Evolutionary conservation across 2,329 filamentous ascomycete genomes (phyloP), one percentile per base, ranked within the genome.

Genomic region (Colletotrichum plurivorum): DNA sequence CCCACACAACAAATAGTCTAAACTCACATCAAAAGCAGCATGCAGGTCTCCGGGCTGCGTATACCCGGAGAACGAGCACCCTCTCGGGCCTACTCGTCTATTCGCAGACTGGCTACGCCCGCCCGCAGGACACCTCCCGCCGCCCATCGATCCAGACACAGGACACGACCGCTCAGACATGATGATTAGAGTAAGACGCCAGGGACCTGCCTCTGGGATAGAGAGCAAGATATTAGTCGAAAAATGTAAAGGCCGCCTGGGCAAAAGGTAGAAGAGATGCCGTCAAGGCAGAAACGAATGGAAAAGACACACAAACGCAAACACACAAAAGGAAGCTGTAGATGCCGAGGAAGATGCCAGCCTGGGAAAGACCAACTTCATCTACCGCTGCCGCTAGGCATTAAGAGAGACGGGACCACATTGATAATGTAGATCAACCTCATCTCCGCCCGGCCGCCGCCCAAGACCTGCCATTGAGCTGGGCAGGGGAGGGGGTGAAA

Each of bases 11-110:
- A 36, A 3, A 4, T 16, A 2, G 4, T 1, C 16, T 15, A 2
- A 1, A 73, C 78, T 73, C 67, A 81, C 80, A 74, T 80, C 77
- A 65, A 82, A 84, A 9, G 75, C 77, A 25, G 76, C 73, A 63
- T 76, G 74, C 12, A 77, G 62, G 54, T 78, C 77, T 31, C 76
- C 75, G 27, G 67, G 72, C 36, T 77, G 77, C 16, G 75, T 69
- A 55, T 76, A 78, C 16, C 75, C 76, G 9, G 76, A 75, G 61
- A 79, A 79, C 25, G 77, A 76, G 68, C 78, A 79, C 45, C 77
- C 78, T 63, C 77, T 68, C 3, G 77, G 77, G 8, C 78, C 77
- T 31, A 67, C 59, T 15, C 74, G 70, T 48, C 58, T 57, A 43
- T 56, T 70, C 41, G 56, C 62, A 13, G 54, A 49, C 22, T 61